These are phyloP conservation scores for Codiaeum variegatum DNA, from an alignment of 441 rosid genomes.

Conservation along the genomic window DNA sequence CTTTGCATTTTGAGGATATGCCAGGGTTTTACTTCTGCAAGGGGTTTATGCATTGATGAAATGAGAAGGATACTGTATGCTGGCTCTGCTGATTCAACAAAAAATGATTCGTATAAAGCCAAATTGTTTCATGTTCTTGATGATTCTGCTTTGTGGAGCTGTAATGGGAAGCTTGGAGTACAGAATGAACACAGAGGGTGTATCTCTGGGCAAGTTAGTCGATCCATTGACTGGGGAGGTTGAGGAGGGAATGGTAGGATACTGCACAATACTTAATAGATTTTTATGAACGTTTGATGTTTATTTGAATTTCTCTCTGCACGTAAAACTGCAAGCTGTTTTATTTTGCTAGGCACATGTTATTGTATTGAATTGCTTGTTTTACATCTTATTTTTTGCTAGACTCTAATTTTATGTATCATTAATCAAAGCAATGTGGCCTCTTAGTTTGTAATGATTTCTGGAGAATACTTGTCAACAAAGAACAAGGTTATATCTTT, in stretches of 20 bases:
- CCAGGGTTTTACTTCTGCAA: slow-evolving; percentile 27
- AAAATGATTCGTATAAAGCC: slow-evolving; percentile 43
- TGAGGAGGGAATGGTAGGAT: slow-evolving; percentile 49
- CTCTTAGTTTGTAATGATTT: not conserved
- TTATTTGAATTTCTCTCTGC: slow-evolving; percentile 13
- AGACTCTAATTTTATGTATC: not conserved
- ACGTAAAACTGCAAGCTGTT: not conserved
- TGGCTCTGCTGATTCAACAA: slow-evolving; percentile 37
- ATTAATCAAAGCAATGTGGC: not conserved
- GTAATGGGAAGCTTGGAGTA: slow-evolving; percentile 37
- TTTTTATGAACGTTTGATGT: slow-evolving; percentile 10
- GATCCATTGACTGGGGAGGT: slow-evolving; percentile 49
- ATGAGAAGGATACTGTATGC: slow-evolving; percentile 41
- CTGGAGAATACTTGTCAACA: not conserved
- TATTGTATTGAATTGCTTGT: not conserved
- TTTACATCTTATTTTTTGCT: not conserved
- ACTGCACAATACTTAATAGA: not conserved
- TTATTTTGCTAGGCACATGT: not conserved
- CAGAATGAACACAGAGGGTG: slow-evolving; percentile 35
- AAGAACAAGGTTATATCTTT: not conserved
- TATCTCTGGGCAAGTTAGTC: slow-evolving; percentile 34
- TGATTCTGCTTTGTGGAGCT: slow-evolving; percentile 53
- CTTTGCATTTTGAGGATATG: slow-evolving; percentile 15
- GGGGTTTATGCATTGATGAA: slow-evolving; percentile 42
- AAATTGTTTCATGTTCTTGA: slow-evolving; percentile 35